Evolutionary conservation across 1,284 basidiomycete genomes (phyloP).

Genomic region (Ceratobasidium sp.): DNA sequence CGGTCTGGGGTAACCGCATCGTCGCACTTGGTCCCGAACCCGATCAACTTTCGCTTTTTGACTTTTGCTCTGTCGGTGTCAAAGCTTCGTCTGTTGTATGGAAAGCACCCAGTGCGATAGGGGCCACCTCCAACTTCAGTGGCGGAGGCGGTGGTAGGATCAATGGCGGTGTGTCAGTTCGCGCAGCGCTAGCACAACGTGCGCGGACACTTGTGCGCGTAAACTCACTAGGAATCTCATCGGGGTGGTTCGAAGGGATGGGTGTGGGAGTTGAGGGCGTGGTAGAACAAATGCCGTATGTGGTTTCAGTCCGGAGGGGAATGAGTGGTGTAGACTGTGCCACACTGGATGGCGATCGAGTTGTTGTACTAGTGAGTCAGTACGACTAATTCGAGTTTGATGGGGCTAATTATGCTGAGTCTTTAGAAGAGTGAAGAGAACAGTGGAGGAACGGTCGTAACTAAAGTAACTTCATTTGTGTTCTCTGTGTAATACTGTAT

Average conservation of each 20-base stretch:
- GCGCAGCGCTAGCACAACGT: constrained; percentile 31
- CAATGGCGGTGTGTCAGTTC: constrained; percentile 25
- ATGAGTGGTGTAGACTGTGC: background rate
- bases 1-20: constrained; percentile 34
- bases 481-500: background rate
- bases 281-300: constrained; percentile 28
- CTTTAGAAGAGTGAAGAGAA: constrained; percentile 3
- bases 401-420: background rate
- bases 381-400: too few relatives aligned
- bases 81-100: constrained; percentile 10
- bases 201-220: constrained; percentile 32
- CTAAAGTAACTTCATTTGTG: constrained; percentile 7
- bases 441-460: background rate
- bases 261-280: background rate
- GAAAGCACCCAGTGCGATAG: background rate
- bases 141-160: background rate
- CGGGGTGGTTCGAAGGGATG: constrained; percentile 36
- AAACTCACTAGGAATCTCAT: background rate
- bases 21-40: constrained; percentile 15
- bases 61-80: constrained; percentile 33
- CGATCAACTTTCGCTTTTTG: constrained; percentile 20
- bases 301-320: constrained; percentile 26
- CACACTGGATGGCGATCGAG: constrained; percentile 11
- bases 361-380: constrained; percentile 20
- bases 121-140: background rate